Evolutionary conservation across 768 basidiomycete species (phyloP), one percentile per base, ranked within the genome.

Genomic region (Lentinula edodes): DNA sequence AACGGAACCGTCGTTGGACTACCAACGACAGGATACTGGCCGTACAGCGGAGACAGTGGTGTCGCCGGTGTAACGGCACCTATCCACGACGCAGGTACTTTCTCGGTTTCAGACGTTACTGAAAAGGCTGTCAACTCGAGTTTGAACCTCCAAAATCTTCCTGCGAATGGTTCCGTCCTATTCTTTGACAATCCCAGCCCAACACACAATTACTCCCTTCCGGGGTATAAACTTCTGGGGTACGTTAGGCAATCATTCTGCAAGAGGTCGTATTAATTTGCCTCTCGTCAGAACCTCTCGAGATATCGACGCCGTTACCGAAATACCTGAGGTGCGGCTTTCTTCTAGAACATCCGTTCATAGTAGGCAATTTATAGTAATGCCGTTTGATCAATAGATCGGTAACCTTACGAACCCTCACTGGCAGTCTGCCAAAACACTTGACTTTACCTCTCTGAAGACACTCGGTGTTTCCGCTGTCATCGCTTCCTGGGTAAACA

Each of bases 111-210:
- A 20, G 46, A 48, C 28, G 55, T 61, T 58, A 39, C 64, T 2
- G 64, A 68, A 46, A 54, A 70, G 61, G 64, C 60, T 16, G 65
- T 56, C 34, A 62, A 70, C 36, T 6, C 35, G 6, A 66, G 65
- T 8, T 58, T 73, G 38, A 52, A 73, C 61, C 52, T 71, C 15
- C 52, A 55, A 1, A 61, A 62, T 15, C 61, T 73, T 3, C 64
- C 70, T 0, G 12, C 58, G 32, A 58, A 50, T 23, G 67, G 66
- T 20, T 65, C 56, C n/a, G 67, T 73, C 23, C 5, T 73, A 5
- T 73, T 72, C 63, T 73, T 73, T 38, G 72, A 73, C 52, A 73
- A 72, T 32, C 72, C 72, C 1, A 71, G 69, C 50, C 72, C 72
- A 53, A 73, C 72, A 41, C 59, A 64, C 8, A 73, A 72, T 50